Evolutionary conservation across 257 asterid genomes (phyloP).

Genomic region (Linaria vulgaris): DNA sequence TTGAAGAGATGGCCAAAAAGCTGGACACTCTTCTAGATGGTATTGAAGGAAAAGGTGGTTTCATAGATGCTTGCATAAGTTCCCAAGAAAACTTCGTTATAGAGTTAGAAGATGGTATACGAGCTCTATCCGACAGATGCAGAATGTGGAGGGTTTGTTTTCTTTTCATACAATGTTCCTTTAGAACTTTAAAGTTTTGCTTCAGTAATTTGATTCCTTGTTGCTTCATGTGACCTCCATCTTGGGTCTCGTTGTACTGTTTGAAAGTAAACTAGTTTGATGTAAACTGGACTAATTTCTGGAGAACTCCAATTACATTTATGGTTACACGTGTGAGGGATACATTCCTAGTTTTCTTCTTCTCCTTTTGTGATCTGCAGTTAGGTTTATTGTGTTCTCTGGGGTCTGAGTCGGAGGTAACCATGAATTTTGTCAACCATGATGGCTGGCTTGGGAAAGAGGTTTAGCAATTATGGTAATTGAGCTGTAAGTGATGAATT

Average conservation of each 20-base stretch:
- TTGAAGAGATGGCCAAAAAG: conserved; percentile 72
- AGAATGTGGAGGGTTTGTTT: conserved; percentile 68
- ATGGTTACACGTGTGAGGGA: background rate
- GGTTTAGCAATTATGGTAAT: background rate
- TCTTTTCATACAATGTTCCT: conserved; percentile 22
- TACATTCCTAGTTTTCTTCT: background rate
- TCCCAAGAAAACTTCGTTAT: conserved; percentile 52
- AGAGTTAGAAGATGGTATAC: conserved; percentile 63
- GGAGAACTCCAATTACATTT: no score
- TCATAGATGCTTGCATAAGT: conserved; percentile 68
- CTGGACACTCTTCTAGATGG: conserved; percentile 73
- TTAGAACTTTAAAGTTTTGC: background rate
- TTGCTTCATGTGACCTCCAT: background rate
- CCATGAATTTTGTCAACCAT: background rate
- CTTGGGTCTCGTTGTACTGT: no score
- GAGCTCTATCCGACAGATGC: conserved; percentile 68
- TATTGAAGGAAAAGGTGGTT: conserved; percentile 80
- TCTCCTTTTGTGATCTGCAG: conserved; percentile 3
- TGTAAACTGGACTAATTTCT: no score
- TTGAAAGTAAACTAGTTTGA: no score
- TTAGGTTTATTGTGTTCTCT: conserved; percentile 10
- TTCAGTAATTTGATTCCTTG: conserved; percentile 2
- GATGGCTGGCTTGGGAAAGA: background rate
- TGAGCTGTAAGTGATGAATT: conserved; percentile 3
- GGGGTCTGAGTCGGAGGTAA: conserved; percentile 1